phyloP scores from a whole-genome alignment of 345 rosid genomes.

The Populus davidiana region DNA sequence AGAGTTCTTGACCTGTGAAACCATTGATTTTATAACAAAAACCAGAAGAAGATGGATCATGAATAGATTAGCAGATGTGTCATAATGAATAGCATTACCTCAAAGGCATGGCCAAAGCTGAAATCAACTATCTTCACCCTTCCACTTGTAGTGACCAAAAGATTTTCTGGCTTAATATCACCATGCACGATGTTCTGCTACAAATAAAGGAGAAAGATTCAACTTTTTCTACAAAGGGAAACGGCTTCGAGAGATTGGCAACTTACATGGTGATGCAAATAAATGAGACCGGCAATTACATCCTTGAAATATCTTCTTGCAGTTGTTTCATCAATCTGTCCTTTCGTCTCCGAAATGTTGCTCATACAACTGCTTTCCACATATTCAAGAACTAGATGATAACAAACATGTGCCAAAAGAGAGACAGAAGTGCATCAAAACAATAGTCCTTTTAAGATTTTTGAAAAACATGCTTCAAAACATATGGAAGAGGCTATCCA shows the following conservation, averaged over 20 bases:
- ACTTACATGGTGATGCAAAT: not conserved
- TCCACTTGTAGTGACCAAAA: not conserved
- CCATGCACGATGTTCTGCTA: not conserved
- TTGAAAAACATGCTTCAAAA: not conserved
- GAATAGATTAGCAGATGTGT: not conserved
- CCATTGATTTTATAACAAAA: not conserved
- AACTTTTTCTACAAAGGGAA: not conserved
- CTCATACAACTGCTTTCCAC: not conserved
- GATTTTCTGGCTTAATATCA: not conserved
- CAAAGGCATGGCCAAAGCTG: not conserved
- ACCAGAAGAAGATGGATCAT: not conserved
- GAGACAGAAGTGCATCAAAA: not conserved
- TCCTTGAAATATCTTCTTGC: not conserved
- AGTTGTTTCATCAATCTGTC: not conserved
- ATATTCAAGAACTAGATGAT: not conserved
- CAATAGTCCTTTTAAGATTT: not conserved
- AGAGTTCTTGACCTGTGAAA: not conserved
- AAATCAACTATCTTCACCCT: not conserved
- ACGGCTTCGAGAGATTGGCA: not conserved
- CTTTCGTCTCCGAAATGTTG: not conserved
- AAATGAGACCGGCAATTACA: not conserved
- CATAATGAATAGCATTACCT: not conserved
- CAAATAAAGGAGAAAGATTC: not conserved
- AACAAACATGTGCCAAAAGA: not conserved
- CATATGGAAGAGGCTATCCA: not conserved